Conservation (phyloP, 441 rosid species). For the Populus hybrid region DNA sequence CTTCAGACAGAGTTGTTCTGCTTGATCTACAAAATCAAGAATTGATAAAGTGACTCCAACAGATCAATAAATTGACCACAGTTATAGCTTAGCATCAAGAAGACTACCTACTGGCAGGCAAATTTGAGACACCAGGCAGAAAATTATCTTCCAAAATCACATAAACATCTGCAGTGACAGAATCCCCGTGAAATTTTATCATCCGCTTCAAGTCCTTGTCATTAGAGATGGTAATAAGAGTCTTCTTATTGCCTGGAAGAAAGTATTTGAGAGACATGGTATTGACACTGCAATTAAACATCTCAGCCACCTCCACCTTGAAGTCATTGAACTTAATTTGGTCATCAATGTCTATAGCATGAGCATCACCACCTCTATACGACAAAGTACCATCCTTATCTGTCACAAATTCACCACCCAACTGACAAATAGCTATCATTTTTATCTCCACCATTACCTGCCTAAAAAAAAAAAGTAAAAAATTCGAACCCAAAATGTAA, state of each 20-base stretch:
- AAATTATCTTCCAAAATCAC: constrained; percentile 56
- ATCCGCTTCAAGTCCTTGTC: constrained; percentile 86
- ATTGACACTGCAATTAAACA: constrained; percentile 58
- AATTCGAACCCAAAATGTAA: not conserved
- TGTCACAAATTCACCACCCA: constrained; percentile 73
- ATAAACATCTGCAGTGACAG: constrained; percentile 56
- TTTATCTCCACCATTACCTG: constrained; percentile 65
- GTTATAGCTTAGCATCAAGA: constrained; percentile 21
- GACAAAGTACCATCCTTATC: constrained; percentile 54
- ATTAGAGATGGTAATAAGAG: constrained; percentile 74
- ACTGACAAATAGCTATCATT: constrained; percentile 81
- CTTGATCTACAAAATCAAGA: constrained; percentile 60
- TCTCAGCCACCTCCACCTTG: constrained; percentile 74
- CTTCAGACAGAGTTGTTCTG: constrained; percentile 82
- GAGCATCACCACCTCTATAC: constrained; percentile 86
- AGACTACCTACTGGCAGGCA: constrained; percentile 81
- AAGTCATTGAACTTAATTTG: constrained; percentile 59
- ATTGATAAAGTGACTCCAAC: constrained; percentile 17
- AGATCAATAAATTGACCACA: not conserved
- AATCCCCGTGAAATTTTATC: constrained; percentile 73
- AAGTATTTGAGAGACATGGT: constrained; percentile 69
- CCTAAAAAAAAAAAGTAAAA: not conserved
- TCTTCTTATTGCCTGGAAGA: constrained; percentile 79
- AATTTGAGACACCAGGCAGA: constrained; percentile 63
- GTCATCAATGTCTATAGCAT: constrained; percentile 82